Evolutionary conservation across 768 basidiomycete genomes (phyloP).

Genomic region (Trametes sanguinea): DNA sequence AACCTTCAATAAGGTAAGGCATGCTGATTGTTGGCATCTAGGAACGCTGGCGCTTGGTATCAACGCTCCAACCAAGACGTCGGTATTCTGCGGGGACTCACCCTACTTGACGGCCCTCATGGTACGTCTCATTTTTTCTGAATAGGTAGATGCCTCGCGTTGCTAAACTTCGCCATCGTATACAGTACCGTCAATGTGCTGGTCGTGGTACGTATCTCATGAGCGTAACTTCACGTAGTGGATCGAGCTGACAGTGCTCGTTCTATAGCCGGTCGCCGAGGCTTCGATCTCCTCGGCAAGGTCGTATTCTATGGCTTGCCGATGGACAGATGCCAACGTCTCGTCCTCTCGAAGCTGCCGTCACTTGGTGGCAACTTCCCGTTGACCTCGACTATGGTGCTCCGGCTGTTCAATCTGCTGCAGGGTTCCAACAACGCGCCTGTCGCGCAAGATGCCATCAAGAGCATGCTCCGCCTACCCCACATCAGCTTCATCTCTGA

Average conservation of each 20-base stretch:
- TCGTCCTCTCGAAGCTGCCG: slow-evolving; percentile 64
- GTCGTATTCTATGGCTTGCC: slow-evolving; percentile 73
- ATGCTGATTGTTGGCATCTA: slow-evolving; percentile 22
- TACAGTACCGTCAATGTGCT: slow-evolving; percentile 70
- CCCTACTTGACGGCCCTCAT: slow-evolving; percentile 61
- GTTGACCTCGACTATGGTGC: slow-evolving; percentile 61
- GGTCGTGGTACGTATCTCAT: slow-evolving; percentile 45
- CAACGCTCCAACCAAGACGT: slow-evolving; percentile 70
- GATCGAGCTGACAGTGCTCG: background rate
- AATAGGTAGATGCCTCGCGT: background rate
- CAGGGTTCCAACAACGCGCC: slow-evolving; percentile 57
- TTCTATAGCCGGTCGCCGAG: slow-evolving; percentile 61
- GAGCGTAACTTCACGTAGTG: background rate
- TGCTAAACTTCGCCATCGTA: slow-evolving; percentile 14
- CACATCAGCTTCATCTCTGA: slow-evolving; percentile 59
- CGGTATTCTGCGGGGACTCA: slow-evolving; percentile 65
- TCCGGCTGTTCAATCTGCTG: slow-evolving; percentile 67
- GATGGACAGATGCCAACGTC: slow-evolving; percentile 61
- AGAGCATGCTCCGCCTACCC: slow-evolving; percentile 56
- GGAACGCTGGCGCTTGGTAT: slow-evolving; percentile 75
- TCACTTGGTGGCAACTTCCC: slow-evolving; percentile 66
- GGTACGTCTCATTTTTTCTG: slow-evolving; percentile 38
- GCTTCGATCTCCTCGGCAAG: slow-evolving; percentile 68
- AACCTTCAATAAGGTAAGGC: too few relatives aligned
- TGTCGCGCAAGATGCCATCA: slow-evolving; percentile 50